Evolutionary conservation across 1,139 yeast species (phyloP), one percentile per base, ranked within the genome.

Genomic region (Nakaseomyces uthaithaninus): DNA sequence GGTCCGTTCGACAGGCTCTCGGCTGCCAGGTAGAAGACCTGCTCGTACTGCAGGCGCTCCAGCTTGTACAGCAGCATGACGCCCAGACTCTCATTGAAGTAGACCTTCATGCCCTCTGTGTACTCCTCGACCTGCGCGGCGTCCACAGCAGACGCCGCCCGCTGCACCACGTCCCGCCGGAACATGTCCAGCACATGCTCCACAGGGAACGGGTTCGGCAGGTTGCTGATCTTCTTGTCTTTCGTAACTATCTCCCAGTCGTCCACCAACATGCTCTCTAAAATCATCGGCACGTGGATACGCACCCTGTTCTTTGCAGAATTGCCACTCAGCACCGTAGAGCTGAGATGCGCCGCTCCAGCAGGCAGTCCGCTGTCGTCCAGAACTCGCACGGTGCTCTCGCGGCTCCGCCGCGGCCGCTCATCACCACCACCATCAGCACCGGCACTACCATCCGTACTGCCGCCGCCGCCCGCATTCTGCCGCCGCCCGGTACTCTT

Each of bases 201-300:
- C 1, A 82, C 80, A 0, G 74, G 69, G 10, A 67, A 64, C 16
- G 63, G 57, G 3, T 76, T 63, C 0, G 95, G 94, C 30, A 86
- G 59, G 19, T 71, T 63, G 6, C 84, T 72, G 24, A 85, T 59
- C 57, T 79, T 77, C 39, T 80, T 80, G 48, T 84, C 83, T 53
- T 84, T 84, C 1, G 97, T 86, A 37, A 89, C 72, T 50, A 69
- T 71, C 59, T 89, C 95, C 97, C 97, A 91, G 65, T 91, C 97
- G 55, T 86, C 89, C 1, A 89, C 94, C 34, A 91, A 65, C 5
- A 79, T 54, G 3, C 81, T 69, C 59, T 86, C 87, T 45, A 91
- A 67, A 33, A 69, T 64, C 42, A 77, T 77, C 0, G 91, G 84
- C 16, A 85, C 72, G 3, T 67, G 66, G 10, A 82, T 53, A 37